phyloP scores from a whole-genome alignment of 805 yeast species.

The Zygoascus bituminiphila region DNA sequence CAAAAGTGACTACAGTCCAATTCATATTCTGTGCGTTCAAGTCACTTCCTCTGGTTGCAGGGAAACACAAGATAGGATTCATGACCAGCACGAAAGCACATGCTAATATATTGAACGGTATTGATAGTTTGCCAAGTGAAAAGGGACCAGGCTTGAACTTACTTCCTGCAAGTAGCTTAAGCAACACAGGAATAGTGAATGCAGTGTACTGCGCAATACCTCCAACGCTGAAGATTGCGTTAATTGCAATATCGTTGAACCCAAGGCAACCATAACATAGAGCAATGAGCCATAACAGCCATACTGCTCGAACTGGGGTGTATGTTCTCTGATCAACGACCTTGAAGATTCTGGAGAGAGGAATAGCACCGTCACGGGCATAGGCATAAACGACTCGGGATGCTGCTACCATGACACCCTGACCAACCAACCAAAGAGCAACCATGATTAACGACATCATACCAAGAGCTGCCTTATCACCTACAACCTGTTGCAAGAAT shows the following conservation, averaged over 20 bases:
- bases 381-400: conserved; percentile 56
- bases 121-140: conserved; percentile 46
- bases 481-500: conserved; percentile 42
- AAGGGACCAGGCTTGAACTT: conserved; percentile 58
- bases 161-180: conserved; percentile 46
- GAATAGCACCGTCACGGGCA: conserved; percentile 53
- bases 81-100: conserved; percentile 38
- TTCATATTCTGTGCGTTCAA: conserved; percentile 39
- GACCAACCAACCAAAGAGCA: conserved; percentile 41
- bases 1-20: conserved; percentile 54
- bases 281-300: conserved; percentile 48
- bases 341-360: conserved; percentile 38
- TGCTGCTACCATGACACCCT: conserved; percentile 51
- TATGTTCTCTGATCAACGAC: conserved; percentile 41
- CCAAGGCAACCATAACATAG: conserved; percentile 46
- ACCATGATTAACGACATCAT: conserved; percentile 37
- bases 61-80: conserved; percentile 56
- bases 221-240: conserved; percentile 62
- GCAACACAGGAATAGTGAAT: conserved; percentile 50
- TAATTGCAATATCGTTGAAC: conserved; percentile 56
- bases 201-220: conserved; percentile 61
- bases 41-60: conserved; percentile 31
- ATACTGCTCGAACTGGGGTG: conserved; percentile 54
- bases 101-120: conserved; percentile 39
- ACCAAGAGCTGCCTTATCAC: conserved; percentile 34